Conservation (phyloP, 2,329 filamentous ascomycete species). For the Oidium heveae region DNA sequence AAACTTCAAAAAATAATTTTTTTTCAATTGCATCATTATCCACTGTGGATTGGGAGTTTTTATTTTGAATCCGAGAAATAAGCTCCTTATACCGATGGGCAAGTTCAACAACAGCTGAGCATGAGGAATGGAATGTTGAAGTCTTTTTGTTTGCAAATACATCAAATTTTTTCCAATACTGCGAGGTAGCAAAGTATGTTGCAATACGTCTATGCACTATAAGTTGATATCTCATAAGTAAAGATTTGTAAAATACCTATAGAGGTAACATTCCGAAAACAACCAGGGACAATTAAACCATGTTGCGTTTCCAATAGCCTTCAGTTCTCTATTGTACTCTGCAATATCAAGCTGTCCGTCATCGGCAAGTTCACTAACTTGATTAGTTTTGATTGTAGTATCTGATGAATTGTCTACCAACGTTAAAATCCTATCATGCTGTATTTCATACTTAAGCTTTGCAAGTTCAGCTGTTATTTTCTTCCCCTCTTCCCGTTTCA, state of each 20-base stretch:
- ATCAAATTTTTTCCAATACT: slow-evolving; percentile 75
- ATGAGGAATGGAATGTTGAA: slow-evolving; percentile 74
- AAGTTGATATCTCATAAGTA: not conserved
- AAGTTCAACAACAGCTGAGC: slow-evolving; percentile 61
- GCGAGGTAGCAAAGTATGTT: slow-evolving; percentile 50
- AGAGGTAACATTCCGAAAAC: slow-evolving; percentile 84
- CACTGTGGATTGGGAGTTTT: slow-evolving; percentile 14
- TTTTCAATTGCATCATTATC: slow-evolving; percentile 32
- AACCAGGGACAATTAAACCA: slow-evolving; percentile 83
- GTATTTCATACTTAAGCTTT: slow-evolving; percentile 76
- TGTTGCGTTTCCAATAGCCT: slow-evolving; percentile 41
- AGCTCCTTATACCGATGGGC: slow-evolving; percentile 57
- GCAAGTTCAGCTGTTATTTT: slow-evolving; percentile 55
- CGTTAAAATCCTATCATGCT: slow-evolving; percentile 64
- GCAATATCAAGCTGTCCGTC: slow-evolving; percentile 28
- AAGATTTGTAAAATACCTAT: slow-evolving; percentile 23
- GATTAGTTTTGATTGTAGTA: slow-evolving; percentile 26
- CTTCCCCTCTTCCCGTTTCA: slow-evolving; percentile 60
- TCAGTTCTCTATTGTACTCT: slow-evolving; percentile 67
- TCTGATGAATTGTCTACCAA: slow-evolving; percentile 17
- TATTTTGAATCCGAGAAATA: slow-evolving; percentile 34
- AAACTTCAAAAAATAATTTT: slow-evolving; percentile 73
- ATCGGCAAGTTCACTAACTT: slow-evolving; percentile 19
- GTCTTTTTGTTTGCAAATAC: slow-evolving; percentile 78
- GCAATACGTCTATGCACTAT: slow-evolving; percentile 38